Percentiles rank a stretch among this genome's conserved stretches.
These are phyloP conservation scores for Xylariomycetidae sp. DNA, from an alignment of 2,329 filamentous ascomycete genomes.

Conservation along the genomic window DNA sequence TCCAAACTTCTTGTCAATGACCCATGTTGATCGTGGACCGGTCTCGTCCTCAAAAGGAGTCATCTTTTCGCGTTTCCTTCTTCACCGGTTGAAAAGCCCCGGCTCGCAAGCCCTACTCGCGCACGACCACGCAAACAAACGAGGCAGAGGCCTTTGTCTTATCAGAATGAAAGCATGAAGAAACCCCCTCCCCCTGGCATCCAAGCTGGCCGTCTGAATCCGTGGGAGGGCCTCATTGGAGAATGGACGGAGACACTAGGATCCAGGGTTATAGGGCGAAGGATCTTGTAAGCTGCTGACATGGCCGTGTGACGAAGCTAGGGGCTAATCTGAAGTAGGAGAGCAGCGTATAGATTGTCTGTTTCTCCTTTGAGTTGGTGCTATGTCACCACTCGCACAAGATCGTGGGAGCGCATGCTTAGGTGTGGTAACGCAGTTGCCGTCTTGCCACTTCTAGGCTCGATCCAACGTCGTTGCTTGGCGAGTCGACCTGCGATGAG, in stretches of 20 bases:
- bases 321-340: conserved; percentile 6
- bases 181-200: too few relatives aligned
- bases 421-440: too few relatives aligned
- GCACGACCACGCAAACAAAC: too few relatives aligned
- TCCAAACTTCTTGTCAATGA: too few relatives aligned
- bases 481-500: conserved; percentile 6
- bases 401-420: conserved; percentile 15
- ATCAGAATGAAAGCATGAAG: too few relatives aligned
- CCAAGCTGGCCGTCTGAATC: too few relatives aligned
- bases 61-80: conserved; percentile 2
- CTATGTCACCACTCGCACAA: conserved; percentile 17
- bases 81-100: conserved; percentile 6
- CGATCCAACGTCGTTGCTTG: too few relatives aligned
- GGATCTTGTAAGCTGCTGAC: conserved; percentile 1
- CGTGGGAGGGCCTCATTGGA: too few relatives aligned
- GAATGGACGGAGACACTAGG: too few relatives aligned
- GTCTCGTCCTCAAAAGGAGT: conserved; percentile 2
- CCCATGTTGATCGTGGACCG: too few relatives aligned
- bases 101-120: neutral
- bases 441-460: too few relatives aligned
- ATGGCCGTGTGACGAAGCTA: conserved; percentile 13
- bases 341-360: conserved; percentile 9
- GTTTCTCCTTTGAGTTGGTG: conserved; percentile 5
- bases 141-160: too few relatives aligned
- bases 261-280: conserved; percentile 2